These are phyloP conservation scores for Amauroascus niger DNA, from an alignment of 2,329 filamentous ascomycete species.

Conservation along the genomic window DNA sequence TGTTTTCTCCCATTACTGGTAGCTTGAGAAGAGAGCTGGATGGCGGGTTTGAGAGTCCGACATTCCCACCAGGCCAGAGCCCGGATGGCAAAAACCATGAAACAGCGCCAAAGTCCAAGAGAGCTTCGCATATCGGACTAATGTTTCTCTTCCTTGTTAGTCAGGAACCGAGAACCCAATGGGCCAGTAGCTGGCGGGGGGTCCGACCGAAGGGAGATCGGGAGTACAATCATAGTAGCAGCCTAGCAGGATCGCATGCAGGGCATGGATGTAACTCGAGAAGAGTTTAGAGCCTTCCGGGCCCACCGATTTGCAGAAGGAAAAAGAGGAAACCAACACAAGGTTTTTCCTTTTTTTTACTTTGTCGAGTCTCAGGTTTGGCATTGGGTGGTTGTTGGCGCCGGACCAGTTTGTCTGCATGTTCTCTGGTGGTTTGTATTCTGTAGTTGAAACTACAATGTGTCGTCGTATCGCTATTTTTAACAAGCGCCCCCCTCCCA, in stretches of 20 bases:
- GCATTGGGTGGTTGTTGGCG: not conserved
- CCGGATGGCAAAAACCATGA: not conserved
- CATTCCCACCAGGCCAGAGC: not conserved
- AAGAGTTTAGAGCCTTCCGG: not conserved
- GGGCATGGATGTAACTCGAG: not conserved
- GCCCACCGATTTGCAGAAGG: conserved; percentile 1
- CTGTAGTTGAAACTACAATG: conserved; percentile 7
- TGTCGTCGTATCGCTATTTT: conserved; percentile 2
- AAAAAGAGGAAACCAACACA: not conserved
- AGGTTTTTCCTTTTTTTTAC: not conserved
- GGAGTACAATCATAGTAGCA: too few species aligned
- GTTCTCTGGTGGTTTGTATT: too few species aligned
- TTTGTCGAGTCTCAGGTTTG: not conserved
- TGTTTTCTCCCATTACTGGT: not conserved
- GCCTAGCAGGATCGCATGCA: not conserved
- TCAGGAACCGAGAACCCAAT: conserved; percentile 3
- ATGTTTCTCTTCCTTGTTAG: not conserved
- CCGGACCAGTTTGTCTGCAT: not conserved
- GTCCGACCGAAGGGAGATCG: not conserved
- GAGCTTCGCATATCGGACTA: not conserved
- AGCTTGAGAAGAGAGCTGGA: not conserved
- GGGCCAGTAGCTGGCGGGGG: not conserved
- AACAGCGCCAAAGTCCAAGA: conserved; percentile 6
- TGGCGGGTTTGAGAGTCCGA: conserved; percentile 10
- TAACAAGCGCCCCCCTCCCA: too few species aligned